Evolutionary conservation across 345 rosid species (phyloP).

Genomic region (Citrus australasica): DNA sequence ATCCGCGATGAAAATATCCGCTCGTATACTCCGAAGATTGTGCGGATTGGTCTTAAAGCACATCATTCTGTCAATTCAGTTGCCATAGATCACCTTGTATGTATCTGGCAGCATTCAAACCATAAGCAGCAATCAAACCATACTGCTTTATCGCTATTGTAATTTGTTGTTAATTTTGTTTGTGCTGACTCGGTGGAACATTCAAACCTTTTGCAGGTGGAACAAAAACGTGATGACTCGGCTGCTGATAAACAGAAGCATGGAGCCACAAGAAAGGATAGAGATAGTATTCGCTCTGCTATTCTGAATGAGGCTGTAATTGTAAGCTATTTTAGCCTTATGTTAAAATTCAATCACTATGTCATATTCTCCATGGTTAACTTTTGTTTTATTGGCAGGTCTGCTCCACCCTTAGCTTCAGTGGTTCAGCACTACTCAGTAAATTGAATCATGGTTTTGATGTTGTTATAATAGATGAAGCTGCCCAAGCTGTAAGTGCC

Average conservation of each 20-base stretch:
- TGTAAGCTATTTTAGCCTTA: conserved; percentile 41
- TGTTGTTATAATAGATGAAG: conserved; percentile 97
- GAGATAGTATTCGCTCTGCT: conserved; percentile 69
- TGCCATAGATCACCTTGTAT: conserved; percentile 87
- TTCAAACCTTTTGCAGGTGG: conserved; percentile 50
- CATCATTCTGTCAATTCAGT: conserved; percentile 84
- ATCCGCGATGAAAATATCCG: conserved; percentile 73
- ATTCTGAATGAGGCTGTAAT: conserved; percentile 86
- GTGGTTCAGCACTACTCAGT: conserved; percentile 73
- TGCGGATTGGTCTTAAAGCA: conserved; percentile 92
- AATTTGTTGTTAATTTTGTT: neutral
- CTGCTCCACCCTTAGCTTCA: conserved; percentile 92
- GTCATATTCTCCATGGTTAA: conserved; percentile 2
- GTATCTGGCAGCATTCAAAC: conserved; percentile 23
- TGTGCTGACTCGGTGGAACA: too few species aligned
- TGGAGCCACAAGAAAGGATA: conserved; percentile 61
- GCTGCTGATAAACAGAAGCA: conserved; percentile 69
- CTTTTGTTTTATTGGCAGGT: conserved; percentile 50
- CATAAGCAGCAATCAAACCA: conserved; percentile 7
- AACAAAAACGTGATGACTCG: conserved; percentile 55
- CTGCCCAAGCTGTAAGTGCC: conserved; percentile 95
- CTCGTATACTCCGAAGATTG: conserved; percentile 78
- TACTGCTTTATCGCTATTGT: conserved; percentile 3
- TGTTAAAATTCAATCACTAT: conserved; percentile 14
- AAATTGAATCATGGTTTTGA: conserved; percentile 73